Conservation (phyloP, 768 basidiomycete species). For the Leccinum longicurvipes region DNA sequence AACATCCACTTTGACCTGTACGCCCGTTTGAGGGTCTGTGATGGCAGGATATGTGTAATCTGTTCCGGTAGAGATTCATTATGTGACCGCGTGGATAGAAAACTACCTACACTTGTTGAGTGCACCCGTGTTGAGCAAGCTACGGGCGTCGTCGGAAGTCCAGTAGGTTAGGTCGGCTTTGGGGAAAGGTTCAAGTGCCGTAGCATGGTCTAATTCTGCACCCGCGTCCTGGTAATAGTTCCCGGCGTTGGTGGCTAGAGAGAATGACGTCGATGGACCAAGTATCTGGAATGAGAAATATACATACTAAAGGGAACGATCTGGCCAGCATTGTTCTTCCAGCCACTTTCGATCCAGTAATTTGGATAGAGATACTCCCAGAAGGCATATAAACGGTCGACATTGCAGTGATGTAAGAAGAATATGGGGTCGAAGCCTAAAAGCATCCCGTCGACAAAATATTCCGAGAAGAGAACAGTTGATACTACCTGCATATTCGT, state of each 20-base stretch:
- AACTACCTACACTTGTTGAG: slow-evolving; percentile 5
- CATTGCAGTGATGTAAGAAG: slow-evolving; percentile 17
- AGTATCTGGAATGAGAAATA: background rate
- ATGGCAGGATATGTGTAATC: slow-evolving; percentile 23
- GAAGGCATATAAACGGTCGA: slow-evolving; percentile 21
- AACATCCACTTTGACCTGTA: slow-evolving; percentile 12
- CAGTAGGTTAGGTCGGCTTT: slow-evolving; percentile 5
- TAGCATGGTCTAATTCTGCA: background rate
- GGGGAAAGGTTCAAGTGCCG: slow-evolving; percentile 16
- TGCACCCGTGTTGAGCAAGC: background rate
- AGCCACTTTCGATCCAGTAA: slow-evolving; percentile 16
- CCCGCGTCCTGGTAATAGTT: background rate
- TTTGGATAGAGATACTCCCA: slow-evolving; percentile 23
- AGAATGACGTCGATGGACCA: background rate
- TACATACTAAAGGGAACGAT: slow-evolving; percentile 8
- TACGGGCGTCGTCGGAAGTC: slow-evolving; percentile 13
- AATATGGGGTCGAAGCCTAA: slow-evolving; percentile 20
- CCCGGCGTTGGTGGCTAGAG: slow-evolving; percentile 3
- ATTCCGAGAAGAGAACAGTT: background rate
- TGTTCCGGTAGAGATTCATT: background rate
- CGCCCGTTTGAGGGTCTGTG: slow-evolving; percentile 3
- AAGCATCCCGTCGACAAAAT: background rate
- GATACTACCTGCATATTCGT: slow-evolving; percentile 19
- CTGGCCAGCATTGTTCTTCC: slow-evolving; percentile 8
- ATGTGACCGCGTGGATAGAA: background rate